A percentile compares a stretch with the other conserved stretches of the same genome.
phyloP scores from a whole-genome alignment of 1,284 basidiomycete species.

The Moesziomyces sp. region DNA sequence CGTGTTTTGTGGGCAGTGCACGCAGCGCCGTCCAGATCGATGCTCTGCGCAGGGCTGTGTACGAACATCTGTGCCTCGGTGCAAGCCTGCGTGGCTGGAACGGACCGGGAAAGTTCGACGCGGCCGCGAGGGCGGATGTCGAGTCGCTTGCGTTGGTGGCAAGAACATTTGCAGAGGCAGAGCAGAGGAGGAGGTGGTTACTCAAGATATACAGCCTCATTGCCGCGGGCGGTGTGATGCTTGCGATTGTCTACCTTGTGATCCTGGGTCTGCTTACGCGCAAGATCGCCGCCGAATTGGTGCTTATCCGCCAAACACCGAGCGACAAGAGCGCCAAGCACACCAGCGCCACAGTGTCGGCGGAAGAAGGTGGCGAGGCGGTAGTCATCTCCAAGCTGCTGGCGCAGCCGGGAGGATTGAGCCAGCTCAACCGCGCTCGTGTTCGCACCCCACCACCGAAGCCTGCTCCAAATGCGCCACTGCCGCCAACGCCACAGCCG shows the following conservation, averaged over 20 bases:
- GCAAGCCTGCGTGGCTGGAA: background rate
- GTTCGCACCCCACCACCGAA: background rate
- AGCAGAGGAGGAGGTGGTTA: constrained; percentile 10
- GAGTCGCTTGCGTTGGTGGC: constrained; percentile 4
- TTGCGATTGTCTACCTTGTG: constrained; percentile 2
- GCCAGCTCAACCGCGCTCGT: background rate
- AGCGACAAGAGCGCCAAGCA: too few relatives aligned
- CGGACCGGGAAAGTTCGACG: background rate
- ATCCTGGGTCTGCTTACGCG: constrained; percentile 12
- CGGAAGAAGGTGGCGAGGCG: background rate
- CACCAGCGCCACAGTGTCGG: too few relatives aligned
- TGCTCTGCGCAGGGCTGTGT: background rate
- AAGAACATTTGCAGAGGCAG: constrained; percentile 2
- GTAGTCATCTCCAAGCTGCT: background rate
- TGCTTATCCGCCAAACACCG: constrained; percentile 6
- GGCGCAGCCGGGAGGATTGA: background rate
- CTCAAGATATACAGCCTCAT: constrained; percentile 4
- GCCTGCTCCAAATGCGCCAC: background rate
- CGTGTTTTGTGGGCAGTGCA: background rate
- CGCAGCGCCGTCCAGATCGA: constrained; percentile 1
- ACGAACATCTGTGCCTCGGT: background rate
- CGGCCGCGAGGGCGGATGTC: too few relatives aligned
- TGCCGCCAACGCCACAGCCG: background rate
- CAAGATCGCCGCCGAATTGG: constrained; percentile 20
- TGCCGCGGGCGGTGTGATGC: constrained; percentile 5